Percentiles rank a stretch among this genome's conserved stretches.
Evolutionary conservation across 1,284 basidiomycete species (phyloP).

Genomic region (Leccinum subatratum): DNA sequence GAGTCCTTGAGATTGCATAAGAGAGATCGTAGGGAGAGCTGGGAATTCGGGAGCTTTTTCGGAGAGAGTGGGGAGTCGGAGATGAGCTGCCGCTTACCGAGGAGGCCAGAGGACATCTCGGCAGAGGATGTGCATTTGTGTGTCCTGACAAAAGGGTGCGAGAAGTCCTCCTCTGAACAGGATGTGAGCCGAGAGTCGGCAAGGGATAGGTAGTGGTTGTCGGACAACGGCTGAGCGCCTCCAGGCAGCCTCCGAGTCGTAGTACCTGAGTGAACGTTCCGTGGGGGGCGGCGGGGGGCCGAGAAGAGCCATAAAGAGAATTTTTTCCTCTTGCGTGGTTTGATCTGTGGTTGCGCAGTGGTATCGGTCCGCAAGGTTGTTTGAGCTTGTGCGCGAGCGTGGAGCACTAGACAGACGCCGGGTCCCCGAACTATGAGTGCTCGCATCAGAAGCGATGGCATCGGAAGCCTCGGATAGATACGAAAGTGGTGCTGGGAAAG

Average conservation of each 20-base stretch:
- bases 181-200: slow-evolving; percentile 18
- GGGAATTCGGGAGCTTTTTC: slow-evolving; percentile 15
- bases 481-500: slow-evolving; percentile 52
- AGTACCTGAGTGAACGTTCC: slow-evolving; percentile 50
- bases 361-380: slow-evolving; percentile 20
- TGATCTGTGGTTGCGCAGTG: slow-evolving; percentile 13
- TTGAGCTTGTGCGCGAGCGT: slow-evolving; percentile 42
- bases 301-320: slow-evolving; percentile 24
- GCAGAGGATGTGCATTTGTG: too few species aligned
- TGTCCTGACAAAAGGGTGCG: too few species aligned
- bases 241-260: slow-evolving; percentile 45
- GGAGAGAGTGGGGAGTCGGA: slow-evolving; percentile 28
- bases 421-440: slow-evolving; percentile 4
- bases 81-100: slow-evolving; percentile 38
- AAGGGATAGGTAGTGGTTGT: slow-evolving; percentile 8
- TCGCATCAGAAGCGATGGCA: slow-evolving; percentile 9
- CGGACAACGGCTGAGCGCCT: slow-evolving; percentile 32
- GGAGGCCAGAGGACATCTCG: slow-evolving; percentile 27
- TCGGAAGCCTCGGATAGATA: slow-evolving; percentile 23
- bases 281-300: slow-evolving; percentile 42
- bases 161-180: slow-evolving; percentile 37
- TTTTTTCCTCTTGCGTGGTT: slow-evolving; percentile 16
- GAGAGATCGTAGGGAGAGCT: slow-evolving; percentile 58
- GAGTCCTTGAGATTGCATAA: slow-evolving; percentile 54
- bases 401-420: slow-evolving; percentile 2